Conservation (phyloP, 371 early-diverging fungal species). For the Apophysomyces elegans region DNA sequence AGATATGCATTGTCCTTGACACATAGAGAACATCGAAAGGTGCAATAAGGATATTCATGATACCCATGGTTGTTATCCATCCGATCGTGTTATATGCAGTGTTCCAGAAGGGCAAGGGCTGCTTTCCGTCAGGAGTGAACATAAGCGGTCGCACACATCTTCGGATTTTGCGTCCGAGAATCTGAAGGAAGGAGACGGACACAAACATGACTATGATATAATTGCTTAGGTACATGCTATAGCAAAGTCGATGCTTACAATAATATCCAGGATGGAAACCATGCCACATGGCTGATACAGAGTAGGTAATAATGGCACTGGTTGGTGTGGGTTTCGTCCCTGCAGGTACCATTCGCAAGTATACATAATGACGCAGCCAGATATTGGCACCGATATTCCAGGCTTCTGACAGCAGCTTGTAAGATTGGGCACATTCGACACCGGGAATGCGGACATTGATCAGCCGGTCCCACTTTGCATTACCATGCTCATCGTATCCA, state of each 20-base stretch:
- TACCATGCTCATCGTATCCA: constrained; percentile 61
- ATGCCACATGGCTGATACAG: constrained; percentile 87
- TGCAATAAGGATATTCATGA: constrained; percentile 68
- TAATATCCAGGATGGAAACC: constrained; percentile 89
- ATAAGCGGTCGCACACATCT: constrained; percentile 67
- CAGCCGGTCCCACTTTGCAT: constrained; percentile 53
- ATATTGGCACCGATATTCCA: constrained; percentile 87
- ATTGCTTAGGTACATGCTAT: background rate
- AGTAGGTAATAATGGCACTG: constrained; percentile 71
- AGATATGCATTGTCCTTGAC: constrained; percentile 52
- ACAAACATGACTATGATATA: constrained; percentile 52
- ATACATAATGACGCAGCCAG: constrained; percentile 83
- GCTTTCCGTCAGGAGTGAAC: constrained; percentile 38
- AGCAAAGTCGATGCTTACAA: constrained; percentile 44
- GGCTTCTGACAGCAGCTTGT: constrained; percentile 67
- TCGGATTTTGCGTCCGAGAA: constrained; percentile 55
- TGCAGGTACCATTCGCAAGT: constrained; percentile 63
- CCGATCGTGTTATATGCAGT: constrained; percentile 66
- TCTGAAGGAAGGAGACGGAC: constrained; percentile 55
- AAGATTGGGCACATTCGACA: constrained; percentile 71
- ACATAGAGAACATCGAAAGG: constrained; percentile 69
- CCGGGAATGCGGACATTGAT: constrained; percentile 71
- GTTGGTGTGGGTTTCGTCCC: constrained; percentile 56
- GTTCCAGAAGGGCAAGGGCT: constrained; percentile 37
- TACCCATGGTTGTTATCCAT: constrained; percentile 60